phyloP scores from a whole-genome alignment of 1,139 yeast species.

The Debaryomyces udenii region DNA sequence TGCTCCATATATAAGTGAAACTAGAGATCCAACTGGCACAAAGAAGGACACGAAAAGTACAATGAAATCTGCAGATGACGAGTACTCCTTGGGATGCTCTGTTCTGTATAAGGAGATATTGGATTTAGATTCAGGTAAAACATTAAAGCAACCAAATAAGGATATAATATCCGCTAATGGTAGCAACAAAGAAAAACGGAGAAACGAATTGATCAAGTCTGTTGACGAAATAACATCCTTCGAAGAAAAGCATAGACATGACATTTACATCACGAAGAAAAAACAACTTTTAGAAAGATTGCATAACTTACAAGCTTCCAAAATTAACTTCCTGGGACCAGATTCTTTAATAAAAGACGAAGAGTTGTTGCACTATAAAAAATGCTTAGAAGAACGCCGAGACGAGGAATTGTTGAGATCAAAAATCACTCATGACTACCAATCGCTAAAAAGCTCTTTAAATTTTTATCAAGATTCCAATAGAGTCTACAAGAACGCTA shows the following conservation, averaged over 20 bases:
- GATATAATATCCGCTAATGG: conserved; percentile 32
- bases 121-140: conserved; percentile 10
- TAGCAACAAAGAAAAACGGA: conserved; percentile 28
- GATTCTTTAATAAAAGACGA: conserved; percentile 28
- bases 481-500: conserved; percentile 38
- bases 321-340: conserved; percentile 25
- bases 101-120: conserved; percentile 8
- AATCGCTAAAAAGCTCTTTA: conserved; percentile 35
- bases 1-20: conserved; percentile 13
- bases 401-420: conserved; percentile 42
- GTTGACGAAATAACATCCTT: conserved; percentile 21
- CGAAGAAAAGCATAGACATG: conserved; percentile 21
- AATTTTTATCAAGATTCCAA: conserved; percentile 45
- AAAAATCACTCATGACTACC: conserved; percentile 38
- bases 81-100: conserved; percentile 3
- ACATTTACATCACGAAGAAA: conserved; percentile 27
- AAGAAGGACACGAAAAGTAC: background rate
- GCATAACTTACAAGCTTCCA: conserved; percentile 29
- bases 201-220: conserved; percentile 24
- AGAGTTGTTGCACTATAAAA: conserved; percentile 26
- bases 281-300: conserved; percentile 30
- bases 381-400: conserved; percentile 23
- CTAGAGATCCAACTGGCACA: conserved; percentile 4
- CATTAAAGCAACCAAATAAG: conserved; percentile 17
- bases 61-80: conserved; percentile 1